Evolutionary conservation across 108 stramenopile species (phyloP).

Genomic region (Skeletonema potamos): DNA sequence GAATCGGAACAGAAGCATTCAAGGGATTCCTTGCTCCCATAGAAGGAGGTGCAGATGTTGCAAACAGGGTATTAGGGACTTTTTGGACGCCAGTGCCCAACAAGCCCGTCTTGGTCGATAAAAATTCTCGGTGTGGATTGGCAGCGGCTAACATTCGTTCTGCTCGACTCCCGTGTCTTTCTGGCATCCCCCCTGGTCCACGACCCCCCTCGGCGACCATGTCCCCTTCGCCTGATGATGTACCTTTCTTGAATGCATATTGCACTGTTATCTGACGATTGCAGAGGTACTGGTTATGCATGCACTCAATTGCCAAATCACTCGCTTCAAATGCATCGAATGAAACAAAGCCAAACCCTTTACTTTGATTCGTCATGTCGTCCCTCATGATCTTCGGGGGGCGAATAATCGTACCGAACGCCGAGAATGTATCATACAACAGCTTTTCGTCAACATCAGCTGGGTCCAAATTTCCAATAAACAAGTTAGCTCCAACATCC

Average conservation of each 20-base stretch:
- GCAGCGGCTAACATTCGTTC: slow-evolving; percentile 96
- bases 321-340: slow-evolving; percentile 94
- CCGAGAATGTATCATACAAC: slow-evolving; percentile 96
- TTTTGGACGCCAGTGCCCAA: slow-evolving; percentile 33
- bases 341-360: slow-evolving; percentile 95
- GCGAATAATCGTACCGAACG: slow-evolving; percentile 94
- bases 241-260: slow-evolving; percentile 97
- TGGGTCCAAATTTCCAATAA: slow-evolving; percentile 96
- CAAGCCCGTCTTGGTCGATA: slow-evolving; percentile 42
- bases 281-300: slow-evolving; percentile 97
- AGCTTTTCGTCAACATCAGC: slow-evolving; percentile 96
- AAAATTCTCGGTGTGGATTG: slow-evolving; percentile 55
- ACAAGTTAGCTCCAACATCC: slow-evolving; percentile 98
- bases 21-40: slow-evolving; percentile 14
- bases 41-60: slow-evolving; percentile 31
- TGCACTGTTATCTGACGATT: slow-evolving; percentile 95
- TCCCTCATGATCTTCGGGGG: slow-evolving; percentile 92
- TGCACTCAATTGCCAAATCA: slow-evolving; percentile 97
- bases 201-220: slow-evolving; percentile 48
- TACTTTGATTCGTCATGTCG: slow-evolving; percentile 79
- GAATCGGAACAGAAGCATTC: slow-evolving; percentile 20
- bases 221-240: slow-evolving; percentile 37
- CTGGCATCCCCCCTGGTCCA: slow-evolving; percentile 66
- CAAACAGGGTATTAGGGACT: slow-evolving; percentile 47
- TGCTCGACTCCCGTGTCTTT: slow-evolving; percentile 96